These are phyloP conservation scores for Chenopodium formosanum DNA, from an alignment of 148 eudicot species.

Conservation along the genomic window DNA sequence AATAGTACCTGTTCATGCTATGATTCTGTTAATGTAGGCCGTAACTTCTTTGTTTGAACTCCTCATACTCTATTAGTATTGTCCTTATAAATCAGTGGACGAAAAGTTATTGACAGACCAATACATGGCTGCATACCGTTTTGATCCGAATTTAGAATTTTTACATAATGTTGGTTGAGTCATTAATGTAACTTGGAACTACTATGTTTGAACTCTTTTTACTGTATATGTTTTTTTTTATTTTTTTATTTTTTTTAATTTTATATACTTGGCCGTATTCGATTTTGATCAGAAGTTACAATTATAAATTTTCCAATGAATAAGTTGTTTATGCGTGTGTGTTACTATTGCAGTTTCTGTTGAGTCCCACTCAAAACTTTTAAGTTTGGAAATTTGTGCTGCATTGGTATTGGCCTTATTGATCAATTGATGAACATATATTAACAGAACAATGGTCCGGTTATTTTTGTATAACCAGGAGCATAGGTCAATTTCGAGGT, in stretches of 20 bases:
- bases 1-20: background rate
- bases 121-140: background rate
- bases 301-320: no score
- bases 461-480: constrained; percentile 48
- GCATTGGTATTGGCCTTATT: background rate
- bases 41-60: background rate
- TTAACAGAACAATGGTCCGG: background rate
- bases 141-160: no score
- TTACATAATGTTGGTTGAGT: no score
- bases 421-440: background rate
- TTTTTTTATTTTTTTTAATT: no score
- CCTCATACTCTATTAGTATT: background rate
- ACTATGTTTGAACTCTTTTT: no score
- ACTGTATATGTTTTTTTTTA: no score
- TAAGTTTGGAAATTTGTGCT: background rate
- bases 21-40: background rate
- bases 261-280: no score
- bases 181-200: no score
- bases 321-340: no score
- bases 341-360: no score
- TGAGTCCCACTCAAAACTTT: background rate
- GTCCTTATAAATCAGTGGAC: background rate
- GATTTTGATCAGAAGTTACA: no score
- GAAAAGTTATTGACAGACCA: background rate
- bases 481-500: constrained; percentile 78